A percentile compares a stretch with the other conserved stretches of the same genome.
Conservation (phyloP, 208 protist species). For the Novymonas esmeraldas region DNA sequence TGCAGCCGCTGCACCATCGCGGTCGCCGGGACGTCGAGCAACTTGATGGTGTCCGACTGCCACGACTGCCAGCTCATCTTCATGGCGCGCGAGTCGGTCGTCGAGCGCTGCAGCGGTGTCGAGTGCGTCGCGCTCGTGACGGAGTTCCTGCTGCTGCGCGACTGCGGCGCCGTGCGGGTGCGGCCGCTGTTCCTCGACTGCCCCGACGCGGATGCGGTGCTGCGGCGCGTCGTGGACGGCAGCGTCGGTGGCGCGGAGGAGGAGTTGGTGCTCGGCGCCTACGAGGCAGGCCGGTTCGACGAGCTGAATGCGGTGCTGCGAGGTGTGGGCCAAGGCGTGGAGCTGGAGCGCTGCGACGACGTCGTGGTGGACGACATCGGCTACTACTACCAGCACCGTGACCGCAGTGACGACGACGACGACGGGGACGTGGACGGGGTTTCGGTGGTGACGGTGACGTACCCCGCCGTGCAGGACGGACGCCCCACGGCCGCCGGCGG, state of each 20-base stretch:
- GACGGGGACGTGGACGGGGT: slow-evolving; percentile 9
- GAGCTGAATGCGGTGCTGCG: slow-evolving; percentile 60
- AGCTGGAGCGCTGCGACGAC: slow-evolving; percentile 26
- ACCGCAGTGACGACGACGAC: neutral
- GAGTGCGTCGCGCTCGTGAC: slow-evolving; percentile 56
- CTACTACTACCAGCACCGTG: slow-evolving; percentile 23
- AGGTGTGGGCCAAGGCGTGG: slow-evolving; percentile 32
- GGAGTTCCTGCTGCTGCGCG: slow-evolving; percentile 43
- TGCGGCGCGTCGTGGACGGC: slow-evolving; percentile 41
- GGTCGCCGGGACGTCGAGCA: slow-evolving; percentile 57
- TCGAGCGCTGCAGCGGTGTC: slow-evolving; percentile 49
- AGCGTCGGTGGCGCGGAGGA: slow-evolving; percentile 35
- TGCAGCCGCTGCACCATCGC: slow-evolving; percentile 78
- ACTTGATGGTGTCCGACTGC: slow-evolving; percentile 53
- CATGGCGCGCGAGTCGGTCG: slow-evolving; percentile 48
- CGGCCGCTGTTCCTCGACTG: slow-evolving; percentile 59
- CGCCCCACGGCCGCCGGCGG: neutral
- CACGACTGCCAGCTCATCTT: slow-evolving; percentile 51
- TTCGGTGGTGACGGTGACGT: slow-evolving; percentile 15
- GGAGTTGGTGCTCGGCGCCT: slow-evolving; percentile 28
- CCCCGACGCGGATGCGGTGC: slow-evolving; percentile 60
- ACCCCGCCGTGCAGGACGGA: neutral
- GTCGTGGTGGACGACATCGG: slow-evolving; percentile 36
- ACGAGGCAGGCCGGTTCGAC: slow-evolving; percentile 37
- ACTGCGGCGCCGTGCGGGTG: slow-evolving; percentile 34